phyloP scores from a whole-genome alignment of 805 yeast species.

The Lipomyces spencermartinsiae region DNA sequence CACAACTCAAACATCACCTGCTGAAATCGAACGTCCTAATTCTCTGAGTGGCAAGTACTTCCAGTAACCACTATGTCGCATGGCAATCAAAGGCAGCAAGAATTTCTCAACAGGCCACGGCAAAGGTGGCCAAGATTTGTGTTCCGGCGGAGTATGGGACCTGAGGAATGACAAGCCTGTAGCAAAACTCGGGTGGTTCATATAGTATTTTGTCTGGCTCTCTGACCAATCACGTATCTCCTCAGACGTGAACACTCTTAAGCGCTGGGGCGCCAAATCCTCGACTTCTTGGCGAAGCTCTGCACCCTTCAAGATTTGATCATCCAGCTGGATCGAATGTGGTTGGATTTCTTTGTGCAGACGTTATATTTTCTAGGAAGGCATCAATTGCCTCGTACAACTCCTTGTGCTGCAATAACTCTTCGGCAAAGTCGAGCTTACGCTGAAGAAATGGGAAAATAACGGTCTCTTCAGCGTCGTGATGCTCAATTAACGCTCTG shows the following conservation, averaged over 20 bases:
- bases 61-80: constrained; percentile 21
- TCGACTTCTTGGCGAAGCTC: no score
- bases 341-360: no score
- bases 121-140: constrained; percentile 19
- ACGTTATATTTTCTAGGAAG: no score
- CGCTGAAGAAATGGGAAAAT: constrained; percentile 18
- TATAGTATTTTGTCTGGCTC: constrained; percentile 8
- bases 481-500: constrained; percentile 17
- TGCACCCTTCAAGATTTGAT: no score
- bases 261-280: constrained; percentile 18
- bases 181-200: constrained; percentile 10
- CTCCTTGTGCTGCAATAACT: constrained; percentile 17
- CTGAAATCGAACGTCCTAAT: no score
- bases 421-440: constrained; percentile 18
- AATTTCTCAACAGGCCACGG: constrained; percentile 23
- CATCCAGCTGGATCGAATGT: no score
- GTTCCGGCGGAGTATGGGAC: constrained; percentile 27
- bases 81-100: constrained; percentile 23
- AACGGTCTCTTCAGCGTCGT: constrained; percentile 20
- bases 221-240: constrained; percentile 10
- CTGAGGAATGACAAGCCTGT: constrained; percentile 12
- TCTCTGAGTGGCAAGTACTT: constrained; percentile 25
- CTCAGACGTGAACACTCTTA: constrained; percentile 9
- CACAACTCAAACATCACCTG: no score
- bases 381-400: constrained; percentile 8